phyloP scores from a whole-genome alignment of 2,329 filamentous ascomycete species.

The Apiospora koreana region DNA sequence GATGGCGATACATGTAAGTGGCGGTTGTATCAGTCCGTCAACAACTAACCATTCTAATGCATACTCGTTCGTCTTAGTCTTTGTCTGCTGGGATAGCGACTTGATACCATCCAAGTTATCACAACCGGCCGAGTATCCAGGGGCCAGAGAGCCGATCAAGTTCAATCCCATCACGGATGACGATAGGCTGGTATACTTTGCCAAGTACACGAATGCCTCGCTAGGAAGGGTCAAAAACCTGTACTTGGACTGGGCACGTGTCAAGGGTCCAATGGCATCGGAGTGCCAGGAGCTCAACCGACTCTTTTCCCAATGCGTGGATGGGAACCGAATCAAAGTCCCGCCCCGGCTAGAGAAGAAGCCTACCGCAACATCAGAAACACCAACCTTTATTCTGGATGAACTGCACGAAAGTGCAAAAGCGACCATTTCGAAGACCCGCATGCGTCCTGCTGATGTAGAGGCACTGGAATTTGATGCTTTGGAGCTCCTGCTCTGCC shows the following conservation, averaged over 20 bases:
- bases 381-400: conserved; percentile 37
- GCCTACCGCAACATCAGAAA: conserved; percentile 22
- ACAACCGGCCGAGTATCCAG: conserved; percentile 40
- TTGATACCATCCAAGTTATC: conserved; percentile 37
- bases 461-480: conserved; percentile 27
- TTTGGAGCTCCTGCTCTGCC: conserved; percentile 33
- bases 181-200: conserved; percentile 41
- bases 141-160: conserved; percentile 35
- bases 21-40: background rate
- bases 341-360: conserved; percentile 34
- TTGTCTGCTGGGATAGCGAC: conserved; percentile 43
- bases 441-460: background rate
- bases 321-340: conserved; percentile 40
- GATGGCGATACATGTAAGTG: conserved; percentile 42
- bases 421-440: conserved; percentile 14
- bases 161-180: conserved; percentile 39
- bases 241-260: conserved; percentile 42
- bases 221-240: conserved; percentile 41
- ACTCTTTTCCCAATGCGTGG: conserved; percentile 42
- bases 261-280: conserved; percentile 35
- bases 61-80: conserved; percentile 31
- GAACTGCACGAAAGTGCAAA: conserved; percentile 33
- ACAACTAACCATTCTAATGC: background rate
- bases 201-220: conserved; percentile 39
- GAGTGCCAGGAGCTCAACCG: conserved; percentile 43